A percentile compares a stretch with the other conserved stretches of the same genome.
Conservation (phyloP, 768 basidiomycete genomes). For the Nidularia sp. region DNA sequence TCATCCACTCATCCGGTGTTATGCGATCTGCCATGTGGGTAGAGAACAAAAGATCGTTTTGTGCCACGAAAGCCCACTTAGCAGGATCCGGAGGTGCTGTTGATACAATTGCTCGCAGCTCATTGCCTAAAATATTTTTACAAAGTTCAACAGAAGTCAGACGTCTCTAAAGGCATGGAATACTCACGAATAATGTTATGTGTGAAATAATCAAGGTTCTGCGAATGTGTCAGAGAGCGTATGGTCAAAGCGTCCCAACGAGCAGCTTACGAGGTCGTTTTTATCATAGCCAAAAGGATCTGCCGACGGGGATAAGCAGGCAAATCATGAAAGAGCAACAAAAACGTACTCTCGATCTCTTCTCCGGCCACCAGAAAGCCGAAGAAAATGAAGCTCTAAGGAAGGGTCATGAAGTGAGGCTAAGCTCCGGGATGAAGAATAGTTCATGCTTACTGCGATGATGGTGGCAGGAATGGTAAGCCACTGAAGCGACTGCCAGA, state of each 20-base stretch:
- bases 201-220: constrained; percentile 73
- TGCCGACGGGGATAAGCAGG: constrained; percentile 7
- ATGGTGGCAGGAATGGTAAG: constrained; percentile 62
- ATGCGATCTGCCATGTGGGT: constrained; percentile 33
- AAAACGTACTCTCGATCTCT: constrained; percentile 66
- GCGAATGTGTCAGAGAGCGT: background rate
- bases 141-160: background rate
- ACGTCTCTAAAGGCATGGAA: too few species aligned
- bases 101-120: constrained; percentile 60
- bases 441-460: constrained; percentile 33
- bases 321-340: background rate
- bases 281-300: constrained; percentile 64
- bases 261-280: constrained; percentile 55
- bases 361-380: constrained; percentile 72
- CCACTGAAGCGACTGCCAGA: constrained; percentile 51
- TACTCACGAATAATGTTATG: constrained; percentile 59
- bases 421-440: background rate
- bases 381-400: constrained; percentile 64
- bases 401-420: background rate
- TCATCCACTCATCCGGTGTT: constrained; percentile 55
- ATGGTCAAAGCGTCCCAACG: constrained; percentile 1
- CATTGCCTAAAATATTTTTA: constrained; percentile 35
- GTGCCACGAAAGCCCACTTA: constrained; percentile 55
- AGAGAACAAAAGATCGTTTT: constrained; percentile 56
- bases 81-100: constrained; percentile 54